phyloP scores from a whole-genome alignment of 1,284 basidiomycete species.

The Pulchroboletus neoregius region DNA sequence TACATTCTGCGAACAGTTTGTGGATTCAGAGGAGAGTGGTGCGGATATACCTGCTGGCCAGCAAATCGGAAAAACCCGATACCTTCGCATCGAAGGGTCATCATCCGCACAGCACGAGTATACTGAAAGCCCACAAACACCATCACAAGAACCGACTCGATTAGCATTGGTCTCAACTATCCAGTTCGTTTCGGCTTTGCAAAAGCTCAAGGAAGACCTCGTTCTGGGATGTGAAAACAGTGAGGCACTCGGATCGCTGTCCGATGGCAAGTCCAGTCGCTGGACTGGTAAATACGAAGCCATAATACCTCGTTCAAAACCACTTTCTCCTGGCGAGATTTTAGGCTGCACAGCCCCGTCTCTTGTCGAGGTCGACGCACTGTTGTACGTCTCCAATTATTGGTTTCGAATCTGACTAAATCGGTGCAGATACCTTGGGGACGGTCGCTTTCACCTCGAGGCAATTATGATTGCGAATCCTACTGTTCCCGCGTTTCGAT shows the following conservation, averaged over 20 bases:
- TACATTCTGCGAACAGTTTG: slow-evolving; percentile 55
- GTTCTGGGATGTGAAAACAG: slow-evolving; percentile 35
- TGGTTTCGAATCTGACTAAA: slow-evolving; percentile 15
- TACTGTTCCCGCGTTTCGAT: slow-evolving; percentile 91
- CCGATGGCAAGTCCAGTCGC: slow-evolving; percentile 27
- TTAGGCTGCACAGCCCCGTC: slow-evolving; percentile 95
- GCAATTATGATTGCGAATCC: slow-evolving; percentile 99
- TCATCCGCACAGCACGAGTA: slow-evolving; percentile 2
- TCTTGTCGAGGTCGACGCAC: slow-evolving; percentile 75
- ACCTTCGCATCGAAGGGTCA: slow-evolving; percentile 56
- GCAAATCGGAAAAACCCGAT: slow-evolving; percentile 45
- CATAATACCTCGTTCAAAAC: slow-evolving; percentile 86
- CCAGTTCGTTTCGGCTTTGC: slow-evolving; percentile 89
- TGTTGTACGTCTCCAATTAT: slow-evolving; percentile 58
- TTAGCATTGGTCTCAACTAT: slow-evolving; percentile 92
- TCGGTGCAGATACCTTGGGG: slow-evolving; percentile 83
- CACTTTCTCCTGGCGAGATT: slow-evolving; percentile 94
- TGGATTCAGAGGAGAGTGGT: slow-evolving; percentile 50
- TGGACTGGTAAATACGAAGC: slow-evolving; percentile 73
- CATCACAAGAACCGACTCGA: slow-evolving; percentile 49
- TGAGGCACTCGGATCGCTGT: neutral
- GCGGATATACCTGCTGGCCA: slow-evolving; percentile 51
- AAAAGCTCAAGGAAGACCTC: slow-evolving; percentile 80
- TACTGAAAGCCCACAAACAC: neutral
- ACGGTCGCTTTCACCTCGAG: slow-evolving; percentile 97